Percentiles rank a stretch among this genome's conserved stretches.
These are phyloP conservation scores for Anastatica hierochuntica DNA, from an alignment of 345 rosid genomes.

Conservation along the genomic window DNA sequence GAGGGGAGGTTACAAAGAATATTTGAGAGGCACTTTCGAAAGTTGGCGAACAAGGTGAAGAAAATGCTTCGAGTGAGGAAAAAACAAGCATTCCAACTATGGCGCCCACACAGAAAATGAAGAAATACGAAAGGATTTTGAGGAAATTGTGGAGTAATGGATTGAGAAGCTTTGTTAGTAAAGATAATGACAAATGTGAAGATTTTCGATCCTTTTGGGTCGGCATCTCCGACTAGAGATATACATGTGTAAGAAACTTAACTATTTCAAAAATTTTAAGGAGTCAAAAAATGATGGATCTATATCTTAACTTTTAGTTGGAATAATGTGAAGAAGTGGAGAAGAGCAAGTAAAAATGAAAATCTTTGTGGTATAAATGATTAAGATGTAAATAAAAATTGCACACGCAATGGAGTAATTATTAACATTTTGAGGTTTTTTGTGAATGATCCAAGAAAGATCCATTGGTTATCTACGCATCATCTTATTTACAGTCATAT, in stretches of 20 bases:
- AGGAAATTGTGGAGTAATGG: conserved; percentile 30
- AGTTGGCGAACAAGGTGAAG: conserved; percentile 17
- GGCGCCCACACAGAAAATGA: conserved; percentile 38
- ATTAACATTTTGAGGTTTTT: not conserved
- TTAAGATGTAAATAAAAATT: not conserved
- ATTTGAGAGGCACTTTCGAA: not conserved
- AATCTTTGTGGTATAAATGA: not conserved
- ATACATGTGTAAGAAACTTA: not conserved
- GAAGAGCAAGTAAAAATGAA: conserved; percentile 1
- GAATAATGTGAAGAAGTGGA: not conserved
- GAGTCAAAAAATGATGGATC: not conserved
- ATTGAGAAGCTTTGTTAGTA: conserved; percentile 22
- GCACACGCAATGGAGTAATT: not conserved
- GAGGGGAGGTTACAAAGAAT: not conserved
- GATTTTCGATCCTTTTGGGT: conserved; percentile 26
- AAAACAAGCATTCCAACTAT: conserved; percentile 40
- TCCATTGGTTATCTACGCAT: too few relatives aligned
- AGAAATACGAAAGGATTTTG: conserved; percentile 25
- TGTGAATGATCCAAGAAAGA: too few relatives aligned
- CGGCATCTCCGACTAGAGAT: conserved; percentile 15
- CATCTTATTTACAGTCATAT: too few relatives aligned
- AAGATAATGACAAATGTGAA: not conserved
- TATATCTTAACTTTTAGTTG: not conserved
- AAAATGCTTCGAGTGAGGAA: conserved; percentile 28
- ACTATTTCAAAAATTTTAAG: not conserved